Percentiles rank a stretch among this genome's conserved stretches.
phyloP scores from a whole-genome alignment of 2,329 filamentous ascomycete genomes.

The Sodiomyces alkalinus region DNA sequence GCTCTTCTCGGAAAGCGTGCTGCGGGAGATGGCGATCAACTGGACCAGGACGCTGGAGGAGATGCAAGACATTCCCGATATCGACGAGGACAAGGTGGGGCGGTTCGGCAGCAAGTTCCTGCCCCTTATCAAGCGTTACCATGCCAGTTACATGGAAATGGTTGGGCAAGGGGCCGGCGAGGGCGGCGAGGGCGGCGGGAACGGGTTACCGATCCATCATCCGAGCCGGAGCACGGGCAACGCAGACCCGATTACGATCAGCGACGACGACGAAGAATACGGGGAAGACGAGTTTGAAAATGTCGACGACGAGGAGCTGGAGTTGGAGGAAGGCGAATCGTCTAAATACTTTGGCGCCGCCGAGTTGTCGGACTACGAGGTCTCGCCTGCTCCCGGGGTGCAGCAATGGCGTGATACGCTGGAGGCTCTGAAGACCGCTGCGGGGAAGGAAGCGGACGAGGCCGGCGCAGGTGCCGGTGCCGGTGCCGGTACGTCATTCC shows the following conservation, averaged over 20 bases:
- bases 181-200: constrained; percentile 5
- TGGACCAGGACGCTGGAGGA: constrained; percentile 47
- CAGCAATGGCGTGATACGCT: constrained; percentile 12
- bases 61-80: constrained; percentile 48
- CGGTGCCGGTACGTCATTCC: too few species aligned
- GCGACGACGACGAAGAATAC: constrained; percentile 22
- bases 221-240: too few species aligned
- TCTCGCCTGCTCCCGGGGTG: constrained; percentile 7
- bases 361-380: not conserved
- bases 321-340: constrained; percentile 21
- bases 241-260: constrained; percentile 41
- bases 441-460: constrained; percentile 12
- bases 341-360: constrained; percentile 31
- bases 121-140: constrained; percentile 35
- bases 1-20: constrained; percentile 53
- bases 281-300: constrained; percentile 16
- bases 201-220: constrained; percentile 13
- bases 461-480: constrained; percentile 12
- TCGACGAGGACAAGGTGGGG: constrained; percentile 46
- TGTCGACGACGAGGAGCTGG: constrained; percentile 20
- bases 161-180: constrained; percentile 18
- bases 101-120: constrained; percentile 47
- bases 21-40: constrained; percentile 57
- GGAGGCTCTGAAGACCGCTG: constrained; percentile 14
- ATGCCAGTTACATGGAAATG: constrained; percentile 32